Evolutionary conservation across 371 early-diverging fungal genomes (phyloP), one percentile per base, ranked within the genome.

Genomic region (Rozella allomycis): DNA sequence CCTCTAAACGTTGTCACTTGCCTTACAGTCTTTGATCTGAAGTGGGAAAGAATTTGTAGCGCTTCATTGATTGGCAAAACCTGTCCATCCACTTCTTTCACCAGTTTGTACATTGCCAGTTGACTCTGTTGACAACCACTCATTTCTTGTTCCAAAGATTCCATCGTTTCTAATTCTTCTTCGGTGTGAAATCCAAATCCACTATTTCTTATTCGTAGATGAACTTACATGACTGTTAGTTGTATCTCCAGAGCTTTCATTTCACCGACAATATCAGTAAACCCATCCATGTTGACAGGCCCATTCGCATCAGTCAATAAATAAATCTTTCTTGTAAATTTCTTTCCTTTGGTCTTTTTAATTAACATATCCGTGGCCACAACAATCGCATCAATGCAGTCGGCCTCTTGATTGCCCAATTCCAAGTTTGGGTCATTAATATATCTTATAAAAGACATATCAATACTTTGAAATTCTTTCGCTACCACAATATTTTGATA

Each of bases 301-400:
- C 11, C 42, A 14, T 44, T 52, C 1, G 55, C 67, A 40, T 70
- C 65, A 1, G 78, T 74, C 20, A 74, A 49, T 1, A 80, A 31
- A 22, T 52, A 57, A 3, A 80, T 64, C 21, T 49, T 55, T 38
- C 74, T 75, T 13, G 42, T 47, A 34, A 61, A 80, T 40, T 74
- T 75, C 14, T 69, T 41, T 0, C 67, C 42, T 34, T 50, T 53
- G 39, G 74, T 73, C 41, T 64, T 54, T 16, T 35, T 36, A 5
- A 48, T 38, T 25, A 74, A 59, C 50, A 61, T 54, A 8, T 63
- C 46, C 26, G 61, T 42, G 1, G 67, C 68, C 6, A 75, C 50
- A 32, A 74, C 66, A 29, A 75, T 41, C 4, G 67, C 74, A 43
- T 72, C 71, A 36, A 74, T 11, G 1, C 52, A 51, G 50, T 25